A percentile compares a stretch with the other conserved stretches of the same genome.
phyloP scores from a whole-genome alignment of 2,329 filamentous ascomycete genomes.

The Aspergillus pseudoglaucus region DNA sequence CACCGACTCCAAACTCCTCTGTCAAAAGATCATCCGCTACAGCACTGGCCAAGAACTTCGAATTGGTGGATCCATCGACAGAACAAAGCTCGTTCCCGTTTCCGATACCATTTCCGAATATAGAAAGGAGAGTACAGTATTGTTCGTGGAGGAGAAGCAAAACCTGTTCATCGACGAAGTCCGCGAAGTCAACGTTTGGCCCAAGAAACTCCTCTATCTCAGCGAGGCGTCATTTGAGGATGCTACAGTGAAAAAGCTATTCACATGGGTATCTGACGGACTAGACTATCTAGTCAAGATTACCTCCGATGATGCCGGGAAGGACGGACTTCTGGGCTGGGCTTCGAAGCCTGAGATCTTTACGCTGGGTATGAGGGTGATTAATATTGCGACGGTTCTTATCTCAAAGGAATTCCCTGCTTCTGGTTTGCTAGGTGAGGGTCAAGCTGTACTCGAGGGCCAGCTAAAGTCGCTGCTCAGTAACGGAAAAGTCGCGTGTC shows the following conservation, averaged over 20 bases:
- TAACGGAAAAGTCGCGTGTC: conserved; percentile 14
- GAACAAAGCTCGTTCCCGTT: conserved; percentile 15
- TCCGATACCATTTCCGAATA: conserved; percentile 26
- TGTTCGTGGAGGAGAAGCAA: conserved; percentile 86
- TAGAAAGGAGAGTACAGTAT: conserved; percentile 36
- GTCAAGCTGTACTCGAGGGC: conserved; percentile 10
- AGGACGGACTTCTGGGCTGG: conserved; percentile 67
- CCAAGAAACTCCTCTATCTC: conserved; percentile 40
- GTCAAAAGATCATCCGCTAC: conserved; percentile 31
- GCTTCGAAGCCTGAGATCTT: conserved; percentile 63
- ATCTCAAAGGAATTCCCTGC: conserved; percentile 15
- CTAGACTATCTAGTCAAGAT: conserved; percentile 23
- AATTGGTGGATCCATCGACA: conserved; percentile 14
- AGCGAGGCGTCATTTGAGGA: conserved; percentile 16
- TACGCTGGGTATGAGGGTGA: conserved; percentile 33
- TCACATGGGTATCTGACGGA: conserved; percentile 28
- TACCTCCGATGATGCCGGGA: conserved; percentile 24
- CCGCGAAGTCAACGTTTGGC: conserved; percentile 67
- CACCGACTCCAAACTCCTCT: conserved; percentile 24
- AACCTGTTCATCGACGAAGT: conserved; percentile 89
- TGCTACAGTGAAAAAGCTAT: conserved; percentile 14
- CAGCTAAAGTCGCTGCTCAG: conserved; percentile 20
- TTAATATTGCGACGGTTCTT: conserved; percentile 32
- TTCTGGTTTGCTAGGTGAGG: conserved; percentile 11
- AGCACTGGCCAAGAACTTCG: conserved; percentile 28